Evolutionary conservation across 805 yeast species (phyloP).

Genomic region (Starmerella stigmatis): DNA sequence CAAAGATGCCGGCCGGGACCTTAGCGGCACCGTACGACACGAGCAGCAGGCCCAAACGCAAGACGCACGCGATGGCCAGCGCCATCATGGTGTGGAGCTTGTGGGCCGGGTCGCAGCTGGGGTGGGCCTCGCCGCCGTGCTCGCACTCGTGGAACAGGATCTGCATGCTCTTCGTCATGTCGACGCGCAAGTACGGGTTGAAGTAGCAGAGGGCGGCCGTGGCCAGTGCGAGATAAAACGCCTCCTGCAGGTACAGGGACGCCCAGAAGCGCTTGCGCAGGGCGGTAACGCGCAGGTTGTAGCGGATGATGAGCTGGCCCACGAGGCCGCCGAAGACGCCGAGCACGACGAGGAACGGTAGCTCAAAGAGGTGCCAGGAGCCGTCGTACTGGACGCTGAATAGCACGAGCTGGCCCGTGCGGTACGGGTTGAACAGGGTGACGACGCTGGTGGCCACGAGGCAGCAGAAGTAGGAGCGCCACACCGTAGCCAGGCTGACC

Average conservation of each 20-base stretch:
- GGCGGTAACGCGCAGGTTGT: constrained; percentile 63
- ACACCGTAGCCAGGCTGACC: constrained; percentile 66
- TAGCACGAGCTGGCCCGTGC: constrained; percentile 88
- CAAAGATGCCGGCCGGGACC: constrained; percentile 93
- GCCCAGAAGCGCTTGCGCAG: constrained; percentile 63
- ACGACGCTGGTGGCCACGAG: constrained; percentile 75
- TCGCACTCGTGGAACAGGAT: constrained; percentile 76
- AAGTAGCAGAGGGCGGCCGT: constrained; percentile 74
- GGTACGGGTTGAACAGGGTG: constrained; percentile 75
- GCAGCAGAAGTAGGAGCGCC: constrained; percentile 88
- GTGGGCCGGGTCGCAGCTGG: constrained; percentile 26
- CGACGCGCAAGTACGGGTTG: constrained; percentile 67
- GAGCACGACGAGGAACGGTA: constrained; percentile 59
- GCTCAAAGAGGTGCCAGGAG: constrained; percentile 77
- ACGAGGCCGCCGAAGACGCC: constrained; percentile 90
- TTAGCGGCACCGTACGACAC: constrained; percentile 76
- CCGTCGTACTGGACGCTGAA: constrained; percentile 84
- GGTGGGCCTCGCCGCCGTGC: constrained; percentile 34
- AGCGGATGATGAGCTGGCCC: constrained; percentile 66
- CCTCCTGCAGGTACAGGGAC: constrained; percentile 57
- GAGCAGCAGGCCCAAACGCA: constrained; percentile 62
- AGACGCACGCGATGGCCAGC: constrained; percentile 56
- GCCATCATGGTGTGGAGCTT: constrained; percentile 37
- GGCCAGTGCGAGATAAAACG: constrained; percentile 49
- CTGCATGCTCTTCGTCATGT: constrained; percentile 95